Percentiles rank a stretch among this genome's conserved stretches.
Evolutionary conservation across 345 rosid genomes (phyloP).

Genomic region (Passiflora organensis): DNA sequence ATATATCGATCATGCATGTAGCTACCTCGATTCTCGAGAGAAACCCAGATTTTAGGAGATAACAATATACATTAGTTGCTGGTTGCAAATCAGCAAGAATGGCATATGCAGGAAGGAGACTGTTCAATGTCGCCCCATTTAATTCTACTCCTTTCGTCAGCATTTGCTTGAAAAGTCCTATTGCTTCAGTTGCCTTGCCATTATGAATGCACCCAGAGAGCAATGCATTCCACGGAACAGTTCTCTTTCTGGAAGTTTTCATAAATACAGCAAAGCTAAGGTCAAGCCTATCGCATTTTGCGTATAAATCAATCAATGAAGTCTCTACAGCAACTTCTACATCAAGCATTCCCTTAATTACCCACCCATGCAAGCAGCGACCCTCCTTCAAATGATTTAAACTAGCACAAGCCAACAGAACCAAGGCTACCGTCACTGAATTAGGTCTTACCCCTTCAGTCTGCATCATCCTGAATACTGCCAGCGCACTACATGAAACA

Average conservation of each 20-base stretch:
- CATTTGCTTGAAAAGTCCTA: slow-evolving; percentile 49
- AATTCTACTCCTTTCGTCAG: slow-evolving; percentile 38
- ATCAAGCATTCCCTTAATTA: slow-evolving; percentile 43
- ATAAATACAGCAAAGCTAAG: slow-evolving; percentile 51
- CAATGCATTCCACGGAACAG: slow-evolving; percentile 71
- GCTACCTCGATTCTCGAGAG: slow-evolving; percentile 42
- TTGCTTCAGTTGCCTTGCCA: slow-evolving; percentile 37
- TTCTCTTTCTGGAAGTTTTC: slow-evolving; percentile 41
- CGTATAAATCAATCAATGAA: slow-evolving; percentile 80
- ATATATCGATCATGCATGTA: slow-evolving; percentile 50
- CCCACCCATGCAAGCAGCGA: slow-evolving; percentile 74
- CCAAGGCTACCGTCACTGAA: slow-evolving; percentile 55
- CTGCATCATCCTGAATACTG: slow-evolving; percentile 48
- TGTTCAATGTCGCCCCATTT: slow-evolving; percentile 47
- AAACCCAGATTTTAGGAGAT: slow-evolving; percentile 44
- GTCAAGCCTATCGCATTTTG: slow-evolving; percentile 54
- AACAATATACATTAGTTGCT: slow-evolving; percentile 48
- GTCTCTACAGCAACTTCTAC: slow-evolving; percentile 52
- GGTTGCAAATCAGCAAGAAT: slow-evolving; percentile 45
- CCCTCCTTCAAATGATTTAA: slow-evolving; percentile 44
- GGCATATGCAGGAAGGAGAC: slow-evolving; percentile 64
- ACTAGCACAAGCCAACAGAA: slow-evolving; percentile 61
- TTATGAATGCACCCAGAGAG: slow-evolving; percentile 54
- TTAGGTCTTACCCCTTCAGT: slow-evolving; percentile 45
- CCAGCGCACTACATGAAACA: slow-evolving; percentile 38